Evolutionary conservation across 441 rosid genomes (phyloP), one percentile per base, ranked within the genome.

Genomic region (Flueggea neowawraea): DNA sequence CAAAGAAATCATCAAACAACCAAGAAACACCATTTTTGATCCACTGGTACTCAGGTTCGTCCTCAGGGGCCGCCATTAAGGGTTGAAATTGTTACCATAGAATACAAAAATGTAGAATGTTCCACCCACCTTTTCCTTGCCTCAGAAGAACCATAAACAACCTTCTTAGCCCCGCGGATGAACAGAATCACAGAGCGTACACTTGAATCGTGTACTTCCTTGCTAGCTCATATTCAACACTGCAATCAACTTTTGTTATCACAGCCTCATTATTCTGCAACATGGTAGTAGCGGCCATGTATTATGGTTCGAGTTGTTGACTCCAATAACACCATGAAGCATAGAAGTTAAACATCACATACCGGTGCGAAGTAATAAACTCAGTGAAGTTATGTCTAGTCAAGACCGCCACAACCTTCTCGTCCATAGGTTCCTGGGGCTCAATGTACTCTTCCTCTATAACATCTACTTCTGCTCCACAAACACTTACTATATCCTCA

Each of bases 311-410:
- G 55, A 68, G 49, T 13, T 36, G 28, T 56, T 60, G 32, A 58
- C 66, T 55, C 55, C 51, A 61, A 22, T 53, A 45, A 52, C 66
- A 55, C 72, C 72, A 44, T 1, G 69, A 63, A 1, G 72, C 66
- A 32, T 63, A 60, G 64, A 67, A 73, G 6, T 45, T 10, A 54
- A 68, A 58, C 72, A 73, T 54, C 55, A 67, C 69, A 54, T 59
- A 15, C 51, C 45, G 64, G 36, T 67, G 67, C 60, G 44, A 52
- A 16, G 32, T 28, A 45, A 67, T 10, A 55, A 73, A 63, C n/a
- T 63, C 52, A 45, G 62, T 73, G 60, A 63, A 67, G 53, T 63
- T 73, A 3, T 43, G 60, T 17, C 17, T 52, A 3, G 16, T 60
- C 66, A 73, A 9, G 5, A 64, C 53, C 51, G 60, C 68, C 39